Conservation (phyloP, 768 basidiomycete species). For the Jaapia argillacea region DNA sequence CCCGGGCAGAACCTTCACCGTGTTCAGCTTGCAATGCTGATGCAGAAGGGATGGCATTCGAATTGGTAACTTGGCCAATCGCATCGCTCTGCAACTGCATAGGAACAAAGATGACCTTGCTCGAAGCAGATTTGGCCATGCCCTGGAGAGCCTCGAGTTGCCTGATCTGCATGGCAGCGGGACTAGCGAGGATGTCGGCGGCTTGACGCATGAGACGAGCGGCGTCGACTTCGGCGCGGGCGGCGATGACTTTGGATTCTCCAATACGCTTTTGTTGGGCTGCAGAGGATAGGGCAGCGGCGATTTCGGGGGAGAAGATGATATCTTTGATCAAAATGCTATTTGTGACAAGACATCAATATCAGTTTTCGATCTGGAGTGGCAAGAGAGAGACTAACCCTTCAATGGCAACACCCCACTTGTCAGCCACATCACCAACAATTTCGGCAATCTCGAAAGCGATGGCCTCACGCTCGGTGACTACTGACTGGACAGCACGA, state of each 20-base stretch:
- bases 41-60: background rate
- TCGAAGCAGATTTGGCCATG: conserved; percentile 84
- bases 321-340: conserved; percentile 93
- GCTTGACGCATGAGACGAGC: conserved; percentile 95
- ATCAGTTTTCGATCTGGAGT: too few species aligned
- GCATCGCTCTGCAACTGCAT: conserved; percentile 78
- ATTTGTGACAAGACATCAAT: too few species aligned
- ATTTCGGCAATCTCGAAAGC: conserved; percentile 96
- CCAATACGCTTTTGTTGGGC: conserved; percentile 97
- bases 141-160: conserved; percentile 93
- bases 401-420: conserved; percentile 97
- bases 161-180: conserved; percentile 96
- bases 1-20: background rate
- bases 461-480: conserved; percentile 94
- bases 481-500: conserved; percentile 88
- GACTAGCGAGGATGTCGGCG: conserved; percentile 87
- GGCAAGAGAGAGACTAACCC: too few species aligned
- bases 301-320: conserved; percentile 85
- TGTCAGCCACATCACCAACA: conserved; percentile 84
- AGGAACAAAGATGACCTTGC: conserved; percentile 91
- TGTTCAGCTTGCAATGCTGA: too few species aligned
- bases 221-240: conserved; percentile 90
- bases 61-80: background rate
- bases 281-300: conserved; percentile 85
- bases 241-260: conserved; percentile 94